These are phyloP conservation scores for Xylariomycetidae sp. DNA, from an alignment of 2,329 filamentous ascomycete species.

Conservation along the genomic window DNA sequence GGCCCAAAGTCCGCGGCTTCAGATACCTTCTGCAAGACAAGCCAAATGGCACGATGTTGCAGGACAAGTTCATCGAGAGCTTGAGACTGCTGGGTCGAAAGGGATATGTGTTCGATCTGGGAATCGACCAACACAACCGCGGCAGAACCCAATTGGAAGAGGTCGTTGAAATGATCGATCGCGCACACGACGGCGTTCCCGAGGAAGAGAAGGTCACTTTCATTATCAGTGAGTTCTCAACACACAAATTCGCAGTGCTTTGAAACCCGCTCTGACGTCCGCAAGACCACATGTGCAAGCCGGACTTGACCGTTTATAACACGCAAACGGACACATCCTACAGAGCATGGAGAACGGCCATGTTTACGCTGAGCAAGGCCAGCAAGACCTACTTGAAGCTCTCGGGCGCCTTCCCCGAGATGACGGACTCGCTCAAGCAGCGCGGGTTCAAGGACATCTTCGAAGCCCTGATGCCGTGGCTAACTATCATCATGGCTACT, in stretches of 20 bases:
- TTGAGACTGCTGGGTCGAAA: constrained; percentile 58
- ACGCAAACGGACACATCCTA: constrained; percentile 50
- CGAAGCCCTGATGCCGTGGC: constrained; percentile 61
- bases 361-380: constrained; percentile 61
- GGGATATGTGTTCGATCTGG: constrained; percentile 72
- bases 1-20: constrained; percentile 68
- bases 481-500: constrained; percentile 61
- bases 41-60: constrained; percentile 57
- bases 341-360: constrained; percentile 61
- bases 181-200: constrained; percentile 54
- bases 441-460: constrained; percentile 53
- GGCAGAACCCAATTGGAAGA: constrained; percentile 71
- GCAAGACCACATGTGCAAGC: constrained; percentile 84
- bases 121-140: constrained; percentile 72
- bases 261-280: neutral
- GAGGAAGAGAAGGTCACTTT: constrained; percentile 58
- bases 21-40: constrained; percentile 79
- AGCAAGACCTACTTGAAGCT: constrained; percentile 79
- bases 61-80: constrained; percentile 56
- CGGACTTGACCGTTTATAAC: constrained; percentile 62
- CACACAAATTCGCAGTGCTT: neutral
- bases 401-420: constrained; percentile 79
- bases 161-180: constrained; percentile 62
- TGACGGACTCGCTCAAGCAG: constrained; percentile 50
- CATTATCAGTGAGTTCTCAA: constrained; percentile 56